Evolutionary conservation across 148 eudicot species (phyloP), one percentile per base, ranked within the genome.

Genomic region (Selenicereus undatus): DNA sequence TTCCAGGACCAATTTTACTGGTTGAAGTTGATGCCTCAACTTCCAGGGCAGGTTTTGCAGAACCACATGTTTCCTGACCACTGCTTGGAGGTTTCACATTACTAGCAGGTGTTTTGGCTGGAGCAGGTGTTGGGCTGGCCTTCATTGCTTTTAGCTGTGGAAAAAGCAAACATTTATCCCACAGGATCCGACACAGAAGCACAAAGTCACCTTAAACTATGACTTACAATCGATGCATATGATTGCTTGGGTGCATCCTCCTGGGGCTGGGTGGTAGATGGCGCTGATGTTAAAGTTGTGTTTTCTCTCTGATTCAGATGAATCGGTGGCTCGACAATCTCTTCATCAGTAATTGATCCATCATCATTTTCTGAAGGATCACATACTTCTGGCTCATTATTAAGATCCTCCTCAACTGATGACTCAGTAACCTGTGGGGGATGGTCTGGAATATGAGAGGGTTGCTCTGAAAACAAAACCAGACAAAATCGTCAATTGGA

Each of bases 221-320:
- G 80, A 85, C 91, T 88, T 83, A 92, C 97, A 72, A 92, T 92
- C 48, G 93, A 85, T 56, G 93, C 92, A 84, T 92, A 92, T 26
- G 97, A 88, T 76, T 76, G 87, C 88, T 88, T 90, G 42, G 88
- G 86, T 79, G 64, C 88, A 77, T 89, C 90, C 72, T 85, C 91
- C 78, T 80, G 90, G 27, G 85, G 89, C 78, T 78, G 90, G 36
- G 85, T 52, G 36, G 80, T 83, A 66, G 92, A 45, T 45, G 88
- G 80, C 79, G 79, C 86, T 73, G 91, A 83, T 76, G 75, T 80
- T 43, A 71, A 81, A 73, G 81, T 75, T 54, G 69, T 70, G 52
- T 39, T 60, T 80, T 90, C 88, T 73, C 73, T 81, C 75, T 86
- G 86, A 77, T 60, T 86, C 60, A 82, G 58, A 56, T 84, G 81